Base-by-base conservation (phyloP, 371 early-diverging fungal species). In the Mucor lusitanicus region DNA sequence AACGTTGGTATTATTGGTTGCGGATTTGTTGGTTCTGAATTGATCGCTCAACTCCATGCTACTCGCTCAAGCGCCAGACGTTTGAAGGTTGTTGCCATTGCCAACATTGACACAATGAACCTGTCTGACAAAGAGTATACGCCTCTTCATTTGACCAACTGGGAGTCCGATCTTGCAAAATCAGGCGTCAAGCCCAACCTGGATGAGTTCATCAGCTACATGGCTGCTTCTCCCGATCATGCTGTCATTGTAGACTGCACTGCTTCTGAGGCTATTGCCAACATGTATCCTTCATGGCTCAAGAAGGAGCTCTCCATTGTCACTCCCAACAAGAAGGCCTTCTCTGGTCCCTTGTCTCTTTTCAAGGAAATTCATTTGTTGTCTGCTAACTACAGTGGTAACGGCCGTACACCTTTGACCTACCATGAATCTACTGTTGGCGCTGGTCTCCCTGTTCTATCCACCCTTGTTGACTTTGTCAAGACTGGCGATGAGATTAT, bases 281-380 rank as follows among this genome's bases (percentile, higher is more conserved):
- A 77, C 17, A 79, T 79, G 64, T 98, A 98, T 77, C 94, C 95
- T 28, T 50, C 72, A n/a, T 95, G 93, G 92, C 79, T 97, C 48
- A 65, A 81, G 44, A 73, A 75, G 32, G 93, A 95, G 17, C 76
- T 95, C 63, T 91, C 92, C 65, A 79, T 98, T 33, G 96, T 97
- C 55, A 97, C 99, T 7, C 96, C 98, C 57, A 98, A 98, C 91
- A 98, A 98, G 84, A 97, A 97, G 87, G 97, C 86, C 6, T 97
- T 97, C 80, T 91, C 94, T 3, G 90, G 92, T 32, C 77, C 86
- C 48, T 57, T 90, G 30, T 63, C 69, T 15, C 77, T 94, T 28
- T 97, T 87, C 82, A 85, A 88, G 57, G 82, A 85, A 69, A 94
- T 97, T 69, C 72, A 77, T 48, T 72, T 81, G 28, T 68, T 87